Evolutionary conservation across 371 early-diverging fungal genomes (phyloP).

Genomic region (Dichotomocladium elegans): DNA sequence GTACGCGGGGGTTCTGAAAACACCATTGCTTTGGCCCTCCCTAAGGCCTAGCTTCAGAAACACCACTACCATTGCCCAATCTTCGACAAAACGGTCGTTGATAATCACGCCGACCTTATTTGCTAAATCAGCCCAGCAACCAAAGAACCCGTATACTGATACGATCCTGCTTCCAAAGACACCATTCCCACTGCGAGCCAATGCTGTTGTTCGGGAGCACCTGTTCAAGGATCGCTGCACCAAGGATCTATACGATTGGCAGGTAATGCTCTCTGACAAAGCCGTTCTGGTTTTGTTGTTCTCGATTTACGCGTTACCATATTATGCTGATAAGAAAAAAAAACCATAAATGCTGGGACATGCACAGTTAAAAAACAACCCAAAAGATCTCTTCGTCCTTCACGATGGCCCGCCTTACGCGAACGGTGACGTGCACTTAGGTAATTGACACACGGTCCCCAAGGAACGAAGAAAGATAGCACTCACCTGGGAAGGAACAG

Average conservation of each 20-base stretch:
- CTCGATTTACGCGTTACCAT: too few species aligned
- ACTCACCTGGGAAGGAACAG: constrained; percentile 16
- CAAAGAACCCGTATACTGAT: constrained; percentile 45
- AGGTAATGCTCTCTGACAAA: constrained; percentile 41
- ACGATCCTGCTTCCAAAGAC: constrained; percentile 76
- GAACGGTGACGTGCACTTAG: constrained; percentile 91
- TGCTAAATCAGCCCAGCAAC: too few species aligned
- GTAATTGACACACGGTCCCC: too few species aligned
- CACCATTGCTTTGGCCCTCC: too few species aligned
- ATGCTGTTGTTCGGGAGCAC: constrained; percentile 61
- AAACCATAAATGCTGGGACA: background rate
- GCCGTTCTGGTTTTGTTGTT: too few species aligned
- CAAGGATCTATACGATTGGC: constrained; percentile 72
- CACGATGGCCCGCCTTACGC: constrained; percentile 98
- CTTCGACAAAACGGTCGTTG: background rate
- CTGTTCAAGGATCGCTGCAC: constrained; percentile 63
- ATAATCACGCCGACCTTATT: background rate
- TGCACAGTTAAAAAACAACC: constrained; percentile 56
- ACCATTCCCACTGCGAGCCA: constrained; percentile 67
- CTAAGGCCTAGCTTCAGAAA: too few species aligned
- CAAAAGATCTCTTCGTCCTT: constrained; percentile 69
- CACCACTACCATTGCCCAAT: too few species aligned
- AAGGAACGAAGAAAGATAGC: background rate
- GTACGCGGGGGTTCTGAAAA: too few species aligned
- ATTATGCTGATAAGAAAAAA: too few species aligned